These are phyloP conservation scores for Penicillium aurantiogriseum DNA, from an alignment of 2,329 filamentous ascomycete species.

Conservation along the genomic window DNA sequence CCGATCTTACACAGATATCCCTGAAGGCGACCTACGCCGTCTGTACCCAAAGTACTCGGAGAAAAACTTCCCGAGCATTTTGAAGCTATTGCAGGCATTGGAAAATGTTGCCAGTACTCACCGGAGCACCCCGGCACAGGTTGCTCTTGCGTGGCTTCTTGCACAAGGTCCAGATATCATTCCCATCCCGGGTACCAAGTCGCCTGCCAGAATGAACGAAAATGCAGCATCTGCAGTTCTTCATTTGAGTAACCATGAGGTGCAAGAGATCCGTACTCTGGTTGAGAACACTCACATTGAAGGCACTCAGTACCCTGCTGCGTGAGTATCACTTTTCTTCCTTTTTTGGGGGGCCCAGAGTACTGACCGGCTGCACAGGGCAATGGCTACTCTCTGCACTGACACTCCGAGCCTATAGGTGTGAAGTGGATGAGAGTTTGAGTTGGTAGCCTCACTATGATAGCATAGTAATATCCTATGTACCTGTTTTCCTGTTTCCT, in stretches of 20 bases:
- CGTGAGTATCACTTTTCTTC: not conserved
- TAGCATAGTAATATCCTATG: too few species aligned
- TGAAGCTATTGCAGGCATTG: slow-evolving; percentile 52
- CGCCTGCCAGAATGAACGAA: slow-evolving; percentile 10
- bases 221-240: slow-evolving; percentile 7
- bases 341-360: not conserved
- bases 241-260: slow-evolving; percentile 10
- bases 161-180: slow-evolving; percentile 49
- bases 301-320: not conserved
- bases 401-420: not conserved
- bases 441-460: not conserved
- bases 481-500: too few species aligned
- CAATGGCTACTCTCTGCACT: not conserved
- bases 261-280: slow-evolving; percentile 13
- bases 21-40: slow-evolving; percentile 48
- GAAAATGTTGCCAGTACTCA: slow-evolving; percentile 53
- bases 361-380: not conserved
- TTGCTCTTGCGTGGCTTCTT: slow-evolving; percentile 64
- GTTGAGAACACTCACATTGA: not conserved
- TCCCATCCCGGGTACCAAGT: slow-evolving; percentile 29
- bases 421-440: not conserved
- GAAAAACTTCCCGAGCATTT: slow-evolving; percentile 54
- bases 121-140: slow-evolving; percentile 54
- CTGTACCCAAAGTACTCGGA: slow-evolving; percentile 48
- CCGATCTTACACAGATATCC: slow-evolving; percentile 48